phyloP scores from a whole-genome alignment of 2,329 filamentous ascomycete genomes.

The Rutstroemia sp. region DNA sequence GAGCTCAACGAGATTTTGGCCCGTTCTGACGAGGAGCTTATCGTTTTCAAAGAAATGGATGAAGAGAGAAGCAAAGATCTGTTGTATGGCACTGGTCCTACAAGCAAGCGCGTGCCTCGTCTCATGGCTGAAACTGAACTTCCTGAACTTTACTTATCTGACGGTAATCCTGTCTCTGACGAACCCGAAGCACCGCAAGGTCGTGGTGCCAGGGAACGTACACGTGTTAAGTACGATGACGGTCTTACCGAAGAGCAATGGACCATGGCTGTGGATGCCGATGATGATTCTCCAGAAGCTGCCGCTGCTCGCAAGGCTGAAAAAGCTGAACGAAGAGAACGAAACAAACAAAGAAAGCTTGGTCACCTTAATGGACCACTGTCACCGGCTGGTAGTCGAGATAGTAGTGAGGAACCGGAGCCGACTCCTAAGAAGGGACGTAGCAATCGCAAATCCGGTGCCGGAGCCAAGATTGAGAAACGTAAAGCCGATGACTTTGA shows the following conservation, averaged over 20 bases:
- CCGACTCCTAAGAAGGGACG: conserved; percentile 71
- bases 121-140: conserved; percentile 83
- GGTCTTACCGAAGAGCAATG: conserved; percentile 98
- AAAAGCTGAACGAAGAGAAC: conserved; percentile 69
- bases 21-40: conserved; percentile 73
- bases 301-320: conserved; percentile 87
- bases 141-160: conserved; percentile 87
- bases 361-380: conserved; percentile 29
- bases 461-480: conserved; percentile 63
- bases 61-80: conserved; percentile 60
- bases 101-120: conserved; percentile 61
- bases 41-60: conserved; percentile 76
- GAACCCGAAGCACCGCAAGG: conserved; percentile 73
- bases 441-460: conserved; percentile 60
- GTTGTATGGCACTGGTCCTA: conserved; percentile 60
- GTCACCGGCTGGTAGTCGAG: conserved; percentile 68
- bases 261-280: conserved; percentile 95
- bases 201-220: conserved; percentile 90
- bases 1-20: conserved; percentile 94
- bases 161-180: conserved; percentile 74
- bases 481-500: conserved; percentile 71
- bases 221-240: conserved; percentile 91
- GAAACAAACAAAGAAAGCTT: conserved; percentile 62
- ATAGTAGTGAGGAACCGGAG: conserved; percentile 73
- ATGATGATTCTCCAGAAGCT: conserved; percentile 89